Evolutionary conservation across 2,329 filamentous ascomycete species (phyloP), one percentile per base, ranked within the genome.

Genomic region (Penicillium capsulatum): DNA sequence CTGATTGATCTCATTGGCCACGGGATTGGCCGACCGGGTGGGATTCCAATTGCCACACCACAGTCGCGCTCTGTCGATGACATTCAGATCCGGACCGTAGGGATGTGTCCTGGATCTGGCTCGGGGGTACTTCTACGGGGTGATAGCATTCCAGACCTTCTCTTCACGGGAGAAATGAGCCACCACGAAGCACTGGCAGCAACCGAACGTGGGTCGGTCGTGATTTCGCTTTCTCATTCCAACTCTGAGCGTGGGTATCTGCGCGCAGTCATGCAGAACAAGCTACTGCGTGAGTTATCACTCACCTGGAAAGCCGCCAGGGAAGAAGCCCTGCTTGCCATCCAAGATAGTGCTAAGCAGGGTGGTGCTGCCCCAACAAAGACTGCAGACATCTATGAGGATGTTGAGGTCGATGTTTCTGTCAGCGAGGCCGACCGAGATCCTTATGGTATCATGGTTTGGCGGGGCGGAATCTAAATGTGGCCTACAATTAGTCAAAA

Each of bases 141-240:
- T 8, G 50, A 53, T 2, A 47, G 55, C 2, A 57, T 67, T 28
- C 87, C 89, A 0, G 88, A 96, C 57, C 65, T 97, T 27, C 67
- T 94, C 3, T 86, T 98, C 53, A 97, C 88, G 0, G 92, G 92
- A 2, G 92, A 98, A 69, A 79, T 97, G 73, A 86, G 80, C 56
- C 92, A 98, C 61, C 92, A 98, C 61, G 88, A 92, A 48, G 89
- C 91, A 3, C 75, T 98, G 42, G 80, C 85, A 27, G 87, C 89
- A 1, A 87, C 86, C 17, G 90, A 96, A 70, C 78, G 82, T 42
- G 90, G 90, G 1, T 83, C 83, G 48, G 84, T 81, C 38, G 86
- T 97, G 1, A 78, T 97, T 36, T 84, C 83, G 28, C 75, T 94
- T 33, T 94, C 95, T 56, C 92, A 98, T 64, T 91, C 85, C 54